Percentiles rank a stretch among this genome's conserved stretches.
These are phyloP conservation scores for Sarocladiaceae sp. DNA, from an alignment of 2,329 filamentous ascomycete species.

Conservation along the genomic window DNA sequence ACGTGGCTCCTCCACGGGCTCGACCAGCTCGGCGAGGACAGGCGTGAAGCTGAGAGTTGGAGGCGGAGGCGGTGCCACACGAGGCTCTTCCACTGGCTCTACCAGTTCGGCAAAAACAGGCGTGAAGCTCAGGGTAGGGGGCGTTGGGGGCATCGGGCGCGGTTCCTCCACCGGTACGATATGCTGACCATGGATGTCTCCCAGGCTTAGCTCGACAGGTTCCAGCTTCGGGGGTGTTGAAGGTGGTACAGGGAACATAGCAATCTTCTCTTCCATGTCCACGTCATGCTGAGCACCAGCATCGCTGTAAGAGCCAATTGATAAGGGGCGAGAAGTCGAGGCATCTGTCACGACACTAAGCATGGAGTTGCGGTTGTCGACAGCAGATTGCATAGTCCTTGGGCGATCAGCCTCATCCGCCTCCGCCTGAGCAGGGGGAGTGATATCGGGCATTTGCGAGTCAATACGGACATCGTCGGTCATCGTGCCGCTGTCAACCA, in stretches of 20 bases:
- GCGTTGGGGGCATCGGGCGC: conserved; percentile 22
- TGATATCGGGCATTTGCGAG: background rate
- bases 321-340: conserved; percentile 34
- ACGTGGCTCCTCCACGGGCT: conserved; percentile 32
- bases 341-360: conserved; percentile 21
- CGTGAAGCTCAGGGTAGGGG: conserved; percentile 36
- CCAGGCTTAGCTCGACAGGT: conserved; percentile 32
- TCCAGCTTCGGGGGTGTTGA: background rate
- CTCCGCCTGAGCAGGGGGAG: conserved; percentile 15
- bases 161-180: conserved; percentile 36
- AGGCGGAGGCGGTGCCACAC: conserved; percentile 21
- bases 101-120: conserved; percentile 37
- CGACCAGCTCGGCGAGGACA: conserved; percentile 31
- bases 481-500: conserved; percentile 57
- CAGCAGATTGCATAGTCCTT: conserved; percentile 35
- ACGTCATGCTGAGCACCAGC: conserved; percentile 44
- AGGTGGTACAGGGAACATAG: conserved; percentile 49
- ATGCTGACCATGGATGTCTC: conserved; percentile 36
- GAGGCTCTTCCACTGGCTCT: conserved; percentile 34
- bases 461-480: conserved; percentile 35
- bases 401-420: conserved; percentile 25
- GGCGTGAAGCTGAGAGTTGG: conserved; percentile 26
- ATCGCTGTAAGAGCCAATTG: conserved; percentile 45
- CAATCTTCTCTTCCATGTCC: conserved; percentile 45
- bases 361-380: conserved; percentile 22